Evolutionary conservation across 2,329 filamentous ascomycete species (phyloP).

Genomic region (Exophiala dermatitidis): DNA sequence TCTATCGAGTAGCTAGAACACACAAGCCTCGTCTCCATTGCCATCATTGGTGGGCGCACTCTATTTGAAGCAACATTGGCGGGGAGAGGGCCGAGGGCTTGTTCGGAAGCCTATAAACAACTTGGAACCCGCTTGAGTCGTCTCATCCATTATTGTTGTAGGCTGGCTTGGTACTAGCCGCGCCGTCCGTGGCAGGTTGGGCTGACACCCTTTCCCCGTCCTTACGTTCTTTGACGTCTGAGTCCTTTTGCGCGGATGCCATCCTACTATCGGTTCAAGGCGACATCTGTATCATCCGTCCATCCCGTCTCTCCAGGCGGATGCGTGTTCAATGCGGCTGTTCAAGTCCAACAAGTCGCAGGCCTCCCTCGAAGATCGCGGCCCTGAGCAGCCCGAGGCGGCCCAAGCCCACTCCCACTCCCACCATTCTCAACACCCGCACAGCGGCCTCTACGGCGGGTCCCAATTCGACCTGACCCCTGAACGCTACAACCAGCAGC

Average conservation of each 20-base stretch:
- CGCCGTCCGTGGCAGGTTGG: neutral
- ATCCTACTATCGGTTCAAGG: constrained; percentile 3
- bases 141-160: neutral
- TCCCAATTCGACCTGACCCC: neutral
- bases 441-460: neutral
- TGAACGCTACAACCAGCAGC: constrained; percentile 12
- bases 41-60: neutral
- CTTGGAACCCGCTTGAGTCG: neutral
- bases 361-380: constrained; percentile 25
- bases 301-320: constrained; percentile 3
- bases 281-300: constrained; percentile 6
- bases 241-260: neutral
- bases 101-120: neutral
- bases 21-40: neutral
- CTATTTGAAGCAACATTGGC: neutral
- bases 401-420: neutral
- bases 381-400: constrained; percentile 4
- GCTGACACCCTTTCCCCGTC: neutral
- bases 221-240: neutral
- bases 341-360: constrained; percentile 29
- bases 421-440: neutral
- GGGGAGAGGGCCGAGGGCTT: neutral
- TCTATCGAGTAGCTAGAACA: neutral
- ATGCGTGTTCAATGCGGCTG: constrained; percentile 24
- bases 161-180: neutral